A percentile compares a stretch with the other conserved stretches of the same genome.
phyloP scores from a whole-genome alignment of 257 asterid genomes.

The Lantana camara region DNA sequence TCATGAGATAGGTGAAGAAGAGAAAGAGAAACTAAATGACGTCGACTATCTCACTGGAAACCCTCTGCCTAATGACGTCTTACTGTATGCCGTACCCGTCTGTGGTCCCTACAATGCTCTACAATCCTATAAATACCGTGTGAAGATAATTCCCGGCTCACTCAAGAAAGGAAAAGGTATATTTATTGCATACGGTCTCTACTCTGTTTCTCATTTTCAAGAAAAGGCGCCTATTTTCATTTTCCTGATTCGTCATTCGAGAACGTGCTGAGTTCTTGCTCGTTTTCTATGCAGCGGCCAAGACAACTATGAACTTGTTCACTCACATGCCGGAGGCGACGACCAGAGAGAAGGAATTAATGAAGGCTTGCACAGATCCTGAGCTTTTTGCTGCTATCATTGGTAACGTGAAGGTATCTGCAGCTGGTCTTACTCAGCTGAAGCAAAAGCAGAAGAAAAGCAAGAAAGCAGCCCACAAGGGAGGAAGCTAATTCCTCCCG shows the following conservation, averaged over 20 bases:
- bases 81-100: constrained; percentile 88
- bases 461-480: constrained; percentile 72
- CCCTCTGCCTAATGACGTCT: constrained; percentile 72
- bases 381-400: constrained; percentile 90
- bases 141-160: constrained; percentile 91
- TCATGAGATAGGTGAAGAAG: constrained; percentile 96
- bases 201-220: background rate
- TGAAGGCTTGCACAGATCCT: constrained; percentile 99
- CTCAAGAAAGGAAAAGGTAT: constrained; percentile 95
- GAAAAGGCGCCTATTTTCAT: background rate
- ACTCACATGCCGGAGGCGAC: constrained; percentile 77
- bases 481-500: constrained; percentile 24
- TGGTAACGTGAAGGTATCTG: constrained; percentile 88
- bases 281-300: constrained; percentile 67
- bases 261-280: background rate
- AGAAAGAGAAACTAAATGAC: constrained; percentile 80
- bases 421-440: constrained; percentile 93
- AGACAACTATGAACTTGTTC: constrained; percentile 83
- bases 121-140: constrained; percentile 90
- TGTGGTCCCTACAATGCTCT: constrained; percentile 90
- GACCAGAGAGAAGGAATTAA: constrained; percentile 84
- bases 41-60: constrained; percentile 93
- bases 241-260: background rate
- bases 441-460: constrained; percentile 89
- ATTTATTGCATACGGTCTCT: background rate